Base-by-base conservation (phyloP, 208 protist species). In the Trichomonas tenax region DNA sequence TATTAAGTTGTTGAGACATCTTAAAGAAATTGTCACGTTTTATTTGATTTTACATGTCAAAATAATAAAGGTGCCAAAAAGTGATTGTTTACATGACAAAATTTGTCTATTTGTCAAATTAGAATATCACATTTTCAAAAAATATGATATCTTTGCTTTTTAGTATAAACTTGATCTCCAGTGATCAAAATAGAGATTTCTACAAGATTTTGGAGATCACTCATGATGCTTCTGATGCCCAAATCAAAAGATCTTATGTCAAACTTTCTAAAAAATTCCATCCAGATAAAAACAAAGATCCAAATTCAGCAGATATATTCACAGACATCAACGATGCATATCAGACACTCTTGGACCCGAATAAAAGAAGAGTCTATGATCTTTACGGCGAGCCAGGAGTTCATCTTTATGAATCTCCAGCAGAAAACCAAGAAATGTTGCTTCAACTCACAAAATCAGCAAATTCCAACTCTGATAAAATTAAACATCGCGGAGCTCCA, bases 201-300 rank as follows among this genome's bases (percentile, higher is more conserved):
- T 96, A 96, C 49, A 31, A 72, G 3, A 34, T 96, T 10, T 45
- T 96, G 9, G 45, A 31, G 10, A 26, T 96, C 9, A 82, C 9
- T 17, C 93, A 63, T 48, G 49, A 96, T 38, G 36, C 40, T 11
- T 45, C 93, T 38, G 49, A 96, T 34, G 9, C 34, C 14, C 46
- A 96, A 63, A 96, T 96, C 31, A 40, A 63, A 4, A 9, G 51
- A 26, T 17, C 49, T 44, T 82, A 81, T 45, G 17, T 44, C 14
- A 96, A 96, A 81, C 72, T 96, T 81, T 96, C 93, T 21, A 45
- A 34, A 46, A 96, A 96, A 96, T 96, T 81, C 38, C 93, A 96
- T 82, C 93, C 93, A 96, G 93, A 96, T 46, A 63, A 81, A 46
- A 96, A 96, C 26, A 63, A 63, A 82, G 41, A 96, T 82, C 14